Evolutionary conservation across 345 rosid species (phyloP).

Genomic region (Alliaria petiolata): DNA sequence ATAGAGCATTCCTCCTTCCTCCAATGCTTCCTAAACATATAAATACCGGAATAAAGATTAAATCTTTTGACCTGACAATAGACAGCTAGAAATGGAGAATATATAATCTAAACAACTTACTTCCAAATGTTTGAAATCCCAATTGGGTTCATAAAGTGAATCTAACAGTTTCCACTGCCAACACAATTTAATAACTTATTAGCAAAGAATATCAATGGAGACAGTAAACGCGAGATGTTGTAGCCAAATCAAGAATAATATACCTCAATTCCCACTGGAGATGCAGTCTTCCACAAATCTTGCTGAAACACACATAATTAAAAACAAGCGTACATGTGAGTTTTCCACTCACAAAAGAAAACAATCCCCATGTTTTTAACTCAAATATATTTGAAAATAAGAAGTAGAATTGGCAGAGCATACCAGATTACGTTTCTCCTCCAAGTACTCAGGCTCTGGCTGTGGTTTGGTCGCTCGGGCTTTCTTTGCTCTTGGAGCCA

Average conservation of each 20-base stretch:
- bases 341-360: background rate
- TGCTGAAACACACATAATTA: constrained; percentile 13
- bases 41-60: background rate
- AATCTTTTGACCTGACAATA: background rate
- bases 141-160: constrained; percentile 49
- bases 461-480: constrained; percentile 15
- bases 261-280: constrained; percentile 71
- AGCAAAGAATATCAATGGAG: background rate
- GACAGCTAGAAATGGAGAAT: background rate
- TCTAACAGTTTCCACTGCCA: constrained; percentile 84
- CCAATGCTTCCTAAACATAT: constrained; percentile 64
- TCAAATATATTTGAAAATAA: background rate
- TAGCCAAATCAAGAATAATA: background rate
- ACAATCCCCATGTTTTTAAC: background rate
- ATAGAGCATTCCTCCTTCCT: constrained; percentile 72
- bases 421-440: constrained; percentile 66
- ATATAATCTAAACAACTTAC: constrained; percentile 40
- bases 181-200: background rate
- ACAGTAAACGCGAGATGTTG: background rate
- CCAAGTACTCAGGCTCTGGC: constrained; percentile 73
- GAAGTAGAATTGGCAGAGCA: too few species aligned
- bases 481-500: constrained; percentile 48
- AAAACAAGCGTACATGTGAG: background rate
- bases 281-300: background rate
- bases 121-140: constrained; percentile 86